Base-by-base conservation (phyloP, 1,284 basidiomycete species). In the Malassezia yamatoensis region DNA sequence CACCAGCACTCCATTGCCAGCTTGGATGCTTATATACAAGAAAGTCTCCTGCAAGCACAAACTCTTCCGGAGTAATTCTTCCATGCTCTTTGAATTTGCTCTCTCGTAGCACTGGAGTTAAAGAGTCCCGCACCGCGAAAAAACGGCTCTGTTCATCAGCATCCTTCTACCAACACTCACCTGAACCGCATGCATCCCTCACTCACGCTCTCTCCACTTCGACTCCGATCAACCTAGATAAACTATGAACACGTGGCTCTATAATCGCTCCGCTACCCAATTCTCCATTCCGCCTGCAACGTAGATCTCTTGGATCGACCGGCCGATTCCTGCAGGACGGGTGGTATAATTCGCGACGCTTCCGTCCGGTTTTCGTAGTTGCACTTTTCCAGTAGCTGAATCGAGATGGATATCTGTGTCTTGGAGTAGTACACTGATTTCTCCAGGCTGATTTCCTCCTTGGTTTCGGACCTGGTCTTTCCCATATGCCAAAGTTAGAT, bases 81-180 rank as follows among this genome's bases (percentile, higher is more conserved):
- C 93, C 93, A 73, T 96, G 89, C 77, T 98, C 93, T 77, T 94
- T 96, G 81, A 98, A 98, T 76, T 96, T 96, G 79, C 87, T 90
- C 79, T 98, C 93, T 72, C 86, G 87, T 66, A 98, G 81, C 33
- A 96, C 91, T 45, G 93, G 93, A 59, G 89, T 89, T 59, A 98
- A 85, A 76, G 94, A 94, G 76, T 96, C 93, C 68, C 93, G 84
- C 59, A 96, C 86, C 11, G 89, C 87, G 85, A 89, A 94, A 77
- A 87, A 89, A 80, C 93, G 88, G 78, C 85, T 83, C 58, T 70
- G 61, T 7, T 55, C 47, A 20, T 56, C 43, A 46, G 61, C 56
- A 59, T n/a, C 7, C 24, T 29, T 7, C 24, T 29, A 11, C 12
- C 44, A 21, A 7, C 2, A 10, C 44, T 15, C 20, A 47, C 44